These are phyloP conservation scores for Claviceps digitariae DNA, from an alignment of 2,329 filamentous ascomycete species.

Conservation along the genomic window DNA sequence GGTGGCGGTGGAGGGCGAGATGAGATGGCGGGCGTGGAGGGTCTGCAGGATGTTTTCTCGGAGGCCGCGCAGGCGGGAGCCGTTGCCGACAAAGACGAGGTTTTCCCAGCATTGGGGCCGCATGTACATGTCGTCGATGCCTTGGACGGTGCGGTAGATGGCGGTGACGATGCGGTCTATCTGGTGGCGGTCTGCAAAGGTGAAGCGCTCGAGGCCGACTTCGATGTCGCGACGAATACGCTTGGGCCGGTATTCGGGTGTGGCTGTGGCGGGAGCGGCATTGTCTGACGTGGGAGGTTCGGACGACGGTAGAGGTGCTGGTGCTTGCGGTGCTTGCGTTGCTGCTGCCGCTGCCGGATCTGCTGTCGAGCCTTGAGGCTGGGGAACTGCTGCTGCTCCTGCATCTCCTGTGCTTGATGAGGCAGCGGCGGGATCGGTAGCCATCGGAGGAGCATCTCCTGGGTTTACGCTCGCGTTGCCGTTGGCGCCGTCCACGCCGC, in stretches of 20 bases:
- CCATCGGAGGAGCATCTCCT: background rate
- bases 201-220: constrained; percentile 63
- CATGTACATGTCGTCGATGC: constrained; percentile 73
- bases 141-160: constrained; percentile 71
- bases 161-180: constrained; percentile 74
- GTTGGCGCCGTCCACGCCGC: background rate
- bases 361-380: too few relatives aligned
- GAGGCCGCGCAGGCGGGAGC: constrained; percentile 60
- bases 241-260: constrained; percentile 36
- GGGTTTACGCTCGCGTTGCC: background rate
- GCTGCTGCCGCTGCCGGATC: background rate
- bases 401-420: background rate
- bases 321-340: background rate
- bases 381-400: constrained; percentile 3
- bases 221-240: constrained; percentile 55
- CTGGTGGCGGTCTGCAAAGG: constrained; percentile 53
- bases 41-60: constrained; percentile 77
- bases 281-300: constrained; percentile 2
- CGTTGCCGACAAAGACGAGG: constrained; percentile 83
- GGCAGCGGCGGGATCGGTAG: background rate
- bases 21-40: constrained; percentile 68
- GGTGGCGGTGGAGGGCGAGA: constrained; percentile 83
- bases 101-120: constrained; percentile 84
- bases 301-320: constrained; percentile 5
- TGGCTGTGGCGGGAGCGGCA: constrained; percentile 17